phyloP scores from a whole-genome alignment of 129 eudicot species.

The Helichrysum umbraculigerum region DNA sequence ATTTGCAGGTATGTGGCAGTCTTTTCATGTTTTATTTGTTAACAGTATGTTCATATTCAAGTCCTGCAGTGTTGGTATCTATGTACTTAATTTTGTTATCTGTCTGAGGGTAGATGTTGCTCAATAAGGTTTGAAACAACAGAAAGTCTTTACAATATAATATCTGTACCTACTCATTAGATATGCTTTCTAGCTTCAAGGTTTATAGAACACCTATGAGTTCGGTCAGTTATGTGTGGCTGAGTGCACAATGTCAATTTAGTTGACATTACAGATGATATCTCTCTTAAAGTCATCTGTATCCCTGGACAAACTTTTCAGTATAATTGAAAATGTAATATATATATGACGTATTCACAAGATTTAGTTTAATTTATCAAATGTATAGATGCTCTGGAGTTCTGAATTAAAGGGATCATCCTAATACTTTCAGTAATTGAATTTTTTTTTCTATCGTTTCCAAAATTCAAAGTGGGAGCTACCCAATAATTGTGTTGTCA shows the following conservation, averaged over 20 bases:
- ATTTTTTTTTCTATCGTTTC: conserved; percentile 15
- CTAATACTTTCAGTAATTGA: not conserved
- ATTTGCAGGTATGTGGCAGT: conserved; percentile 76
- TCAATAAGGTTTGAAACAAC: conserved; percentile 8
- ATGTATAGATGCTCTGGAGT: not conserved
- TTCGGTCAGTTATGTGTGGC: not conserved
- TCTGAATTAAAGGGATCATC: not conserved
- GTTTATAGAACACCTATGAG: conserved; percentile 1
- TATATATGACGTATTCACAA: conserved; percentile 4
- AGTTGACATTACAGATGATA: not conserved
- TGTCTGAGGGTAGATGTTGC: conserved; percentile 20
- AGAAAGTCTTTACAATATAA: not conserved
- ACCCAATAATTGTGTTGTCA: conserved; percentile 16
- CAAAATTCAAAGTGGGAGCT: not conserved
- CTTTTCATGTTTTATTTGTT: not conserved
- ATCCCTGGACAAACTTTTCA: not conserved
- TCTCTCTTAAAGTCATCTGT: not conserved
- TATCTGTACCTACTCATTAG: not conserved
- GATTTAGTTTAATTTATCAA: not conserved
- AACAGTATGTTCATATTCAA: conserved; percentile 2
- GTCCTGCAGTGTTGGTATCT: not conserved
- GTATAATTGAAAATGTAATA: not conserved
- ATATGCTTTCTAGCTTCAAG: conserved; percentile 6
- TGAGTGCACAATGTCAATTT: not conserved
- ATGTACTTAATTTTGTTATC: conserved; percentile 17